Percentiles rank a stretch among this genome's conserved stretches.
phyloP scores from a whole-genome alignment of 164 flowering plant genomes.

The Vitis amurensis region DNA sequence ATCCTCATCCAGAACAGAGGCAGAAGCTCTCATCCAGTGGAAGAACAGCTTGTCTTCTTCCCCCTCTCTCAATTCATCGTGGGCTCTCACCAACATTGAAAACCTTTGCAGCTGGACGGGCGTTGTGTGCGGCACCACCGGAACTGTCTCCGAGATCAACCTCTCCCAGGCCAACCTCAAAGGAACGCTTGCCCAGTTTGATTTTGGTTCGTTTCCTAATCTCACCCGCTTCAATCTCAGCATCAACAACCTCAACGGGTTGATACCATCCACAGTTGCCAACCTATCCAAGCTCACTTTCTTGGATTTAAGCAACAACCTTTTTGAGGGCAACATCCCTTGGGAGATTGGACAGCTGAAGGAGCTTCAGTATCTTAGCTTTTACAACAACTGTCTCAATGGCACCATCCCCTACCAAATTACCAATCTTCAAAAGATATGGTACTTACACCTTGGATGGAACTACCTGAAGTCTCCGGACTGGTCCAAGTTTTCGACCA shows the following conservation, averaged over 20 bases:
- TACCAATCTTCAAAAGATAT: constrained; percentile 35
- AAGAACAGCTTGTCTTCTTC: constrained; percentile 21
- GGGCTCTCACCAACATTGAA: constrained; percentile 28
- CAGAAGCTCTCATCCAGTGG: constrained; percentile 39
- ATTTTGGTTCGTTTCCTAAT: constrained; percentile 37
- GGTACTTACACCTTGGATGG: constrained; percentile 29
- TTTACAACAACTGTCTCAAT: constrained; percentile 28
- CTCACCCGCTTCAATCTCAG: constrained; percentile 36
- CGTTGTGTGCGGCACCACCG: constrained; percentile 27
- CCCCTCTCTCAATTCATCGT: constrained; percentile 20
- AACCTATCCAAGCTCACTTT: constrained; percentile 31
- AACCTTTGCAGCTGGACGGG: constrained; percentile 48
- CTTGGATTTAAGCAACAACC: constrained; percentile 40
- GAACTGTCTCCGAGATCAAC: constrained; percentile 19
- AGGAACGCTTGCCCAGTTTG: constrained; percentile 34
- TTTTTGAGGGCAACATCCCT: constrained; percentile 26
- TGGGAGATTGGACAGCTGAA: constrained; percentile 29
- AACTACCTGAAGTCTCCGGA: constrained; percentile 35
- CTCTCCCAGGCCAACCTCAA: constrained; percentile 17
- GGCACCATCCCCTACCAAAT: constrained; percentile 44
- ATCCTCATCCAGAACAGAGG: constrained; percentile 14
- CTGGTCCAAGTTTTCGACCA: constrained; percentile 15
- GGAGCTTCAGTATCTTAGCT: constrained; percentile 22
- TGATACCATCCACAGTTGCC: constrained; percentile 30
- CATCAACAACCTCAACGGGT: constrained; percentile 31